phyloP scores from a whole-genome alignment of 2,329 filamentous ascomycete genomes.

The Lachnellula willkommii region DNA sequence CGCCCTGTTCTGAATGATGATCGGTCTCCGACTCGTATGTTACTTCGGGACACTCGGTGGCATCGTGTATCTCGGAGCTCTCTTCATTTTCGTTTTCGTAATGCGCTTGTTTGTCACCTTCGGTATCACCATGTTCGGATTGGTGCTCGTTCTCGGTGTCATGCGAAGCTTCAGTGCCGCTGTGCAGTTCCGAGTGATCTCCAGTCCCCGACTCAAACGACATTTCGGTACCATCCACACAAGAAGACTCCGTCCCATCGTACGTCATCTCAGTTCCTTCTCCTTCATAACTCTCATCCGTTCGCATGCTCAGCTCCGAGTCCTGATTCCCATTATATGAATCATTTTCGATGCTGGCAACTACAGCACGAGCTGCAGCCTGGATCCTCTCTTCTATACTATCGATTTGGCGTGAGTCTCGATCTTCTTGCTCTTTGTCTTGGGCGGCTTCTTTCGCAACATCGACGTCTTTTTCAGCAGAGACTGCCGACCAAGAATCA shows the following conservation, averaged over 20 bases:
- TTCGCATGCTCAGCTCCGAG: slow-evolving; percentile 32
- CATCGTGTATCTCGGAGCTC: neutral
- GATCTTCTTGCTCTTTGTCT: slow-evolving; percentile 19
- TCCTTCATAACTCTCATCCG: slow-evolving; percentile 27
- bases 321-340: slow-evolving; percentile 27
- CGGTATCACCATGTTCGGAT: neutral
- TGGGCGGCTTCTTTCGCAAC: slow-evolving; percentile 3
- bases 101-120: neutral
- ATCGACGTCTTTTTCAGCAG: neutral
- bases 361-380: slow-evolving; percentile 46
- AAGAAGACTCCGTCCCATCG: slow-evolving; percentile 19
- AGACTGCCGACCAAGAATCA: slow-evolving; percentile 7
- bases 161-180: neutral
- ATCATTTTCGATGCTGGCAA: slow-evolving; percentile 42
- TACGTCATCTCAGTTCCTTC: slow-evolving; percentile 28
- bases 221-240: slow-evolving; percentile 22
- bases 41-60: neutral
- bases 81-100: neutral
- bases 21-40: slow-evolving; percentile 12
- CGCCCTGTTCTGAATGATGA: slow-evolving; percentile 4
- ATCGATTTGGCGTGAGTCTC: slow-evolving; percentile 24
- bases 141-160: slow-evolving; percentile 2
- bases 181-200: neutral
- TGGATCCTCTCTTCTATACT: slow-evolving; percentile 49
- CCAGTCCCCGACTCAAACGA: slow-evolving; percentile 1